Percentiles rank a stretch among this genome's conserved stretches.
phyloP scores from a whole-genome alignment of 805 yeast species.

The Pichia rugopelliculosa region DNA sequence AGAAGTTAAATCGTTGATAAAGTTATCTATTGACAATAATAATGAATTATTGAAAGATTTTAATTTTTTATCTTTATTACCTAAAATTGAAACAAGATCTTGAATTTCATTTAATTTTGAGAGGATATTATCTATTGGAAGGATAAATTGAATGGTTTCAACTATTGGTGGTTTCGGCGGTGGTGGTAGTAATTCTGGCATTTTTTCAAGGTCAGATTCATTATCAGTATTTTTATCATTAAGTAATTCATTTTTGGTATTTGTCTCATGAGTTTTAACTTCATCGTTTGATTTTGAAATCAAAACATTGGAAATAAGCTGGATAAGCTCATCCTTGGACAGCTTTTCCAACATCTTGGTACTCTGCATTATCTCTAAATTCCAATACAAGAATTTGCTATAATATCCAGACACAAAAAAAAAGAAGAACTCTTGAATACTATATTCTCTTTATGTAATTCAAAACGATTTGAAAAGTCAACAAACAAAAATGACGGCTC shows the following conservation, averaged over 20 bases:
- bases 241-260: not conserved
- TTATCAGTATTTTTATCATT: not conserved
- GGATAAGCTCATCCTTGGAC: not conserved
- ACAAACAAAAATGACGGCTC: conserved; percentile 2
- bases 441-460: too few relatives aligned
- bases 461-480: not conserved
- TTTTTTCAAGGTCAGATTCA: too few relatives aligned
- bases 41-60: conserved; percentile 5
- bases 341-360: not conserved
- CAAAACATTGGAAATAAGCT: not conserved
- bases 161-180: not conserved
- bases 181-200: too few relatives aligned
- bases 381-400: not conserved
- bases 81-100: conserved; percentile 3
- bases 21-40: not conserved
- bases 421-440: too few relatives aligned
- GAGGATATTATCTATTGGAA: conserved; percentile 8
- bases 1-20: not conserved
- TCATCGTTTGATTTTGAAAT: not conserved
- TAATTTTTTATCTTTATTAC: conserved; percentile 8
- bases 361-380: not conserved
- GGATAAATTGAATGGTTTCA: not conserved
- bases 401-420: not conserved
- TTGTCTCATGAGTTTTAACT: not conserved
- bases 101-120: conserved; percentile 8